phyloP scores from a whole-genome alignment of 257 asterid species.

The Linderniella brevidens region DNA sequence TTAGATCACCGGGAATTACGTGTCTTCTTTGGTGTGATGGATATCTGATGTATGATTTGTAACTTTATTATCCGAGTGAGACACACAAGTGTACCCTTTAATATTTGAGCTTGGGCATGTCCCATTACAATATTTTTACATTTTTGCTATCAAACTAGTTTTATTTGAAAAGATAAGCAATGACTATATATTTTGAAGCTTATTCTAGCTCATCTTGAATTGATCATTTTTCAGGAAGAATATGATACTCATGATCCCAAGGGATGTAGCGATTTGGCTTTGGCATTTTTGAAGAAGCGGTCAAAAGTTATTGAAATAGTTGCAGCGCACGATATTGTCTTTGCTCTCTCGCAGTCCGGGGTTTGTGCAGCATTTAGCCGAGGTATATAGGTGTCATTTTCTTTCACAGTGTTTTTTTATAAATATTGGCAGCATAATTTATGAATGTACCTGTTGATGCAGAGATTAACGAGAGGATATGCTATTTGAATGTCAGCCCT shows the following conservation, averaged over 20 bases:
- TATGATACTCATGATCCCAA: conserved; percentile 79
- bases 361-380: conserved; percentile 83
- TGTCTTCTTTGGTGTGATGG: too few species aligned
- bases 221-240: conserved; percentile 39
- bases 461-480: conserved; percentile 67
- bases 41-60: too few species aligned
- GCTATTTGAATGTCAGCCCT: conserved; percentile 57
- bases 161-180: too few species aligned
- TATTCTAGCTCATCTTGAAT: too few species aligned
- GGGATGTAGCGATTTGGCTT: conserved; percentile 28
- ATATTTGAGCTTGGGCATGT: too few species aligned
- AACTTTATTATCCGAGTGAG: too few species aligned
- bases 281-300: conserved; percentile 58
- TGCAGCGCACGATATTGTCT: conserved; percentile 74
- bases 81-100: too few species aligned
- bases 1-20: too few species aligned
- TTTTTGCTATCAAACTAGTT: too few species aligned
- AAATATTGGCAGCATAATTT: conserved; percentile 1
- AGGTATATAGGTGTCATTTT: conserved; percentile 18
- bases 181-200: too few species aligned
- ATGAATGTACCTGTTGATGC: conserved; percentile 20
- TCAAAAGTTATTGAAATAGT: conserved; percentile 72
- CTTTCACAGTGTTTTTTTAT: background rate
- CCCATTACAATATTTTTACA: too few species aligned
- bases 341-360: conserved; percentile 86